Percentiles rank a stretch among this genome's conserved stretches.
These are phyloP conservation scores for Pestalotiopsis sp. DNA, from an alignment of 2,329 filamentous ascomycete genomes.

Conservation along the genomic window DNA sequence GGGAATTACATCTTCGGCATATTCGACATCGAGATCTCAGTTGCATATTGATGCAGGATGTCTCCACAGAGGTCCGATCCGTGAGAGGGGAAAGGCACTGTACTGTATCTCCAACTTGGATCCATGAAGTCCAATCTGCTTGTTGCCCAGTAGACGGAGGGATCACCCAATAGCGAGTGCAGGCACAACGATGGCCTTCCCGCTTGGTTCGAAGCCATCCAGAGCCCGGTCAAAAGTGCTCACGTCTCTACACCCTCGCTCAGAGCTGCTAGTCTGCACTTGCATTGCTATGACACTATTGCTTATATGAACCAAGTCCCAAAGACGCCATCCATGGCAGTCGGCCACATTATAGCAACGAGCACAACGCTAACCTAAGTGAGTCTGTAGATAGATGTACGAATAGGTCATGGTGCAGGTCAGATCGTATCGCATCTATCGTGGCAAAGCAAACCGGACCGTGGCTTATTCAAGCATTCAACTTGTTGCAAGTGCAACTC, in stretches of 20 bases:
- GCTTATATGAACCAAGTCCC: background rate
- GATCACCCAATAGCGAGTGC: constrained; percentile 5
- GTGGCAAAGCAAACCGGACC: too few species aligned
- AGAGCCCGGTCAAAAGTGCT: constrained; percentile 1
- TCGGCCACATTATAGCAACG: background rate
- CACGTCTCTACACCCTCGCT: background rate
- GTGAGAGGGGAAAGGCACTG: background rate
- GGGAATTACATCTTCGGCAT: background rate
- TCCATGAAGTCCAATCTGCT: background rate
- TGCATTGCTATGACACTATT: background rate
- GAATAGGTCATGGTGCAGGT: too few species aligned
- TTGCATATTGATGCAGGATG: background rate
- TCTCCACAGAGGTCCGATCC: background rate
- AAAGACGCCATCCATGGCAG: background rate
- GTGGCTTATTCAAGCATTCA: too few species aligned
- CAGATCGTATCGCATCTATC: too few species aligned
- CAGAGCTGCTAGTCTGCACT: background rate
- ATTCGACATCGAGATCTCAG: background rate
- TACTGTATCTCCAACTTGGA: constrained; percentile 2
- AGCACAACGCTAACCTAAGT: too few species aligned
- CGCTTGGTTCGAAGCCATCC: background rate
- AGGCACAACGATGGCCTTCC: background rate
- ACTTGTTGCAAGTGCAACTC: background rate
- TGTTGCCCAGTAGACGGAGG: background rate
- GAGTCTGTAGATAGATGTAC: too few species aligned